Base-by-base conservation (phyloP, 345 rosid genomes). In the Arabis hirsuta region DNA sequence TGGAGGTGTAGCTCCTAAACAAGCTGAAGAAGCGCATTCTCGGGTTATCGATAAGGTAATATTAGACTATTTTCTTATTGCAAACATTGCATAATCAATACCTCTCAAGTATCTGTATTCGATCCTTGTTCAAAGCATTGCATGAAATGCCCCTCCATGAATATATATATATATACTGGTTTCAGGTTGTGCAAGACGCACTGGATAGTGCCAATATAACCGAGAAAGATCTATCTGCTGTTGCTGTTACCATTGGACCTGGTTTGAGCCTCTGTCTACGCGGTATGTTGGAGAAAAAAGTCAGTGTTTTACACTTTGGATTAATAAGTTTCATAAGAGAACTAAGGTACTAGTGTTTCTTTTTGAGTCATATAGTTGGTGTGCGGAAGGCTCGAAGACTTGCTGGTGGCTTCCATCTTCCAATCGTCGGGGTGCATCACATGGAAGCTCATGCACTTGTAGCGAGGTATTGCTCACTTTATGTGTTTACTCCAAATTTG, bases 161-260 rank as follows among this genome's bases (percentile, higher is more conserved):
- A 51, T 67, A 26, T 55, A 42, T 56, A 26, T 55, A 42, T 56
- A 2, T 55, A 55, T 27, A 57, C 61, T 9, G 53, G 58, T 52
- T 77, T 53, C 83, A 94, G 98, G 96, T 94, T 75, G 97, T 91
- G 68, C 86, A 84, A 78, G 89, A 86, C 66, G 92, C 96, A 32
- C 90, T 94, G 62, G 86, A 88, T 78, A 72, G 73, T 75, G 95
- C 96, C 55, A 82, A 83, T 73, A 42, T 94, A 67, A 81, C 83
- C 13, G 95, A 77, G 74, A 69, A 72, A 13, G 86, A 94, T 77
- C 81, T 94, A 63, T 86, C 98, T 79, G 98, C 96, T 9, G 86
- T 94, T 82, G 98, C 98, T 78, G 98, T 94, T 69, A 94, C 98
- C 59, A 91, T 91, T 82, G 98, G 98, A 72, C 98, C 98, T 73